Evolutionary conservation across 805 yeast species (phyloP), one percentile per base, ranked within the genome.

Genomic region (Hanseniaspora clermontiae): DNA sequence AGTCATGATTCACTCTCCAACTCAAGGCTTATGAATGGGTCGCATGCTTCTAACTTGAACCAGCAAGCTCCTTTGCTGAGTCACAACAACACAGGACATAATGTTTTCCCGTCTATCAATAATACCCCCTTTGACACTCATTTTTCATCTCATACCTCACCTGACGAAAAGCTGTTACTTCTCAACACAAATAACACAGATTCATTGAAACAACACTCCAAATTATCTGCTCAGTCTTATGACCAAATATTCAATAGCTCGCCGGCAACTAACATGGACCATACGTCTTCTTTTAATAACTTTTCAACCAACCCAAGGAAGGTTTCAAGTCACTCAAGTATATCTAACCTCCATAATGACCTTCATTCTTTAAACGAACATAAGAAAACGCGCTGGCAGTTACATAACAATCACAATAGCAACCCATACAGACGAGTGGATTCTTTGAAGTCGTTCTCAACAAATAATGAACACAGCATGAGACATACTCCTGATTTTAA

Each of bases 1-100:
- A 53, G 57, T n/a, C 34, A 46, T 36, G 57, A 53, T 15, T 53
- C 57, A 11, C 46, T 53, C 46, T 53, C 57, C n/a, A 53, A 53
- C 39, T 39, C 57, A 1, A 29, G 40, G 3, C 3, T 53, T 2
- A 38, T 46, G 39, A 34, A 24, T 42, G 31, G 19, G 3, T 27
- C 45, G 8, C 31, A 42, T 20, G 45, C 31, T n/a, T 12, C 45
- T 15, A 42, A 42, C 8, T 27, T 40, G 15, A 40, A 20, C 9
- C 43, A 40, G 5, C 27, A 40, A 40, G 24, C 27, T 24, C 12
- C 24, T 1, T 19, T 40, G 27, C 24, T 40, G 14, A 42, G 31
- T 27, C n/a, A 24, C 31, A 42, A 42, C 17, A 42, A 24, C 14
- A 6, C 45, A 15, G 45, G 45, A 14, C 14, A n/a, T 2, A 42